These are phyloP conservation scores for Leccinum pellstonianum DNA, from an alignment of 768 basidiomycete species.

Conservation along the genomic window DNA sequence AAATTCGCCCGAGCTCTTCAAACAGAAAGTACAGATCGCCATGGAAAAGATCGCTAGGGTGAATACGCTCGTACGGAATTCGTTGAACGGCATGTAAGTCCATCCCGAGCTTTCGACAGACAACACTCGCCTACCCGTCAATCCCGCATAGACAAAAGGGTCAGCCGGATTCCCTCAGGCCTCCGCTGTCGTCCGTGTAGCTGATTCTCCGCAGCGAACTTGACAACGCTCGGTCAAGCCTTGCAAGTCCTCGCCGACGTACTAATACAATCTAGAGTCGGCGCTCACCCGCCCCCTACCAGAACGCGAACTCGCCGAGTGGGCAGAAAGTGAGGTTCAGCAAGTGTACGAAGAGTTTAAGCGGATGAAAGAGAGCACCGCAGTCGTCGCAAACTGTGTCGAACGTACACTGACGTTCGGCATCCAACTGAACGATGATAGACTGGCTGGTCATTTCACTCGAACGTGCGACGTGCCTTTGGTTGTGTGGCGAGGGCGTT, in stretches of 20 bases:
- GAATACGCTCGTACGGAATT: constrained; percentile 44
- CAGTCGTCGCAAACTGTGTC: constrained; percentile 39
- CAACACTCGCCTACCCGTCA: constrained; percentile 58
- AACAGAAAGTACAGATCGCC: constrained; percentile 30
- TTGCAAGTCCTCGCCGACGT: no score
- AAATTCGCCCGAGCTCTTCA: constrained; percentile 62
- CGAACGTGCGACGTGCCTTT: not conserved
- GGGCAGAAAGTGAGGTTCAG: constrained; percentile 49
- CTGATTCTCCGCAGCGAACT: no score
- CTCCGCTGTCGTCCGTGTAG: constrained; percentile 10
- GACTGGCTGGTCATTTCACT: no score
- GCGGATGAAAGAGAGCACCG: constrained; percentile 55
- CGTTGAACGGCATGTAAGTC: constrained; percentile 55
- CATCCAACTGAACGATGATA: not conserved
- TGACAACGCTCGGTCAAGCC: no score
- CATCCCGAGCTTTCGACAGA: constrained; percentile 14
- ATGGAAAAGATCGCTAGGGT: constrained; percentile 26
- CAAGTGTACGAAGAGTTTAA: constrained; percentile 51
- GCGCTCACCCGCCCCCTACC: no score
- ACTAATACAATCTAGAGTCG: no score
- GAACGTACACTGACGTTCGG: not conserved
- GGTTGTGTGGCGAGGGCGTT: not conserved
- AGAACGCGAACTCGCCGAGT: constrained; percentile 18
- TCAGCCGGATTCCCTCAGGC: constrained; percentile 21
- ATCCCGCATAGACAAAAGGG: constrained; percentile 56